Percentiles rank a stretch among this genome's conserved stretches.
These are phyloP conservation scores for Yarrowia keelungensis DNA, from an alignment of 805 yeast species.

Conservation along the genomic window DNA sequence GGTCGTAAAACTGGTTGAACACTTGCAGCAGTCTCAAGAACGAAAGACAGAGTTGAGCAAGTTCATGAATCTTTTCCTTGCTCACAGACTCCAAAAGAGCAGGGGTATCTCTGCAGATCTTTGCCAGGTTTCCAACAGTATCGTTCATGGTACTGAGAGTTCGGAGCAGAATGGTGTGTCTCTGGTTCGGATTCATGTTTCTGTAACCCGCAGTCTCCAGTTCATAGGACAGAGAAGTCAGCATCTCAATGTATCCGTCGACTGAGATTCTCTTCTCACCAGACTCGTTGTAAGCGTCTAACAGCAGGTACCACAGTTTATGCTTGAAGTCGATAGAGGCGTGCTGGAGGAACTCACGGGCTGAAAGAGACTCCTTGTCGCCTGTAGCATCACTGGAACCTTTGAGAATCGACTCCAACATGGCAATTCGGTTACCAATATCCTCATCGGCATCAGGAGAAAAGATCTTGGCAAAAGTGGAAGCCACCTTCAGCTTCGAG, in stretches of 20 bases:
- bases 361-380: slow-evolving; percentile 56
- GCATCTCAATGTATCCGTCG: slow-evolving; percentile 54
- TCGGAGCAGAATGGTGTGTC: slow-evolving; percentile 56
- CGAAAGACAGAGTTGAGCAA: slow-evolving; percentile 41
- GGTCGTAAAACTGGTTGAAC: slow-evolving; percentile 49
- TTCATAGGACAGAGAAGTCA: slow-evolving; percentile 56
- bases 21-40: slow-evolving; percentile 50
- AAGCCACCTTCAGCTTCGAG: slow-evolving; percentile 73
- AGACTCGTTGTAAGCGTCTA: slow-evolving; percentile 59
- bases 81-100: slow-evolving; percentile 2
- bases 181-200: slow-evolving; percentile 46
- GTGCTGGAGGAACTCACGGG: slow-evolving; percentile 63
- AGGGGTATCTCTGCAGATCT: slow-evolving; percentile 31
- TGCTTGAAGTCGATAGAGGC: slow-evolving; percentile 72
- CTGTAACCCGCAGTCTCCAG: slow-evolving; percentile 47
- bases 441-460: slow-evolving; percentile 39
- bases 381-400: slow-evolving; percentile 43
- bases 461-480: slow-evolving; percentile 65
- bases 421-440: slow-evolving; percentile 34
- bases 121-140: slow-evolving; percentile 33
- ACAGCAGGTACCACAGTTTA: slow-evolving; percentile 76
- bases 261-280: slow-evolving; percentile 58
- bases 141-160: slow-evolving; percentile 61
- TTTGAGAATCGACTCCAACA: slow-evolving; percentile 51
- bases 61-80: slow-evolving; percentile 5